Percentiles rank a stretch among this genome's conserved stretches.
Evolutionary conservation across 345 rosid species (phyloP).

Genomic region (Populus nigra): DNA sequence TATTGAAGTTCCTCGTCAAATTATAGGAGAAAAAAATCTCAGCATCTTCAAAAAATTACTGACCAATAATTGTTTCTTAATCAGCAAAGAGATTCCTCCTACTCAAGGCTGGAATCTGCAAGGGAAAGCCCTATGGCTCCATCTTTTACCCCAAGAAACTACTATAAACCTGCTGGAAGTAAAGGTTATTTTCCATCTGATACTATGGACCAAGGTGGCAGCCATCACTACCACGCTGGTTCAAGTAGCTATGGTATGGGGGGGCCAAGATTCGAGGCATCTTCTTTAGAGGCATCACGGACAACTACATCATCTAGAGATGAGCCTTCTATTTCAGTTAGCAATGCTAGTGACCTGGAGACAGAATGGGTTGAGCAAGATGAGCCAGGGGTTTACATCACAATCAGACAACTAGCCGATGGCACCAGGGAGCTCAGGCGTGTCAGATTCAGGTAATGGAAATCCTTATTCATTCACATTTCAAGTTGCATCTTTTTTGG

Average conservation of each 20-base stretch:
- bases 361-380: slow-evolving; percentile 92
- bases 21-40: neutral
- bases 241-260: slow-evolving; percentile 52
- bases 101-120: slow-evolving; percentile 68
- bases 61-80: neutral
- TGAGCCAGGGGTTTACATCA: slow-evolving; percentile 91
- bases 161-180: slow-evolving; percentile 58
- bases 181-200: slow-evolving; percentile 70
- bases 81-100: slow-evolving; percentile 73
- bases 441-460: slow-evolving; percentile 85
- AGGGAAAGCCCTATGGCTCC: slow-evolving; percentile 89
- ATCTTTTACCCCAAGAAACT: slow-evolving; percentile 68
- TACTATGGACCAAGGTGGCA: slow-evolving; percentile 55
- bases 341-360: slow-evolving; percentile 91
- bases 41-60: neutral
- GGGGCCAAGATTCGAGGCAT: slow-evolving; percentile 42
- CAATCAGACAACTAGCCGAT: slow-evolving; percentile 78
- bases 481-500: neutral
- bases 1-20: neutral
- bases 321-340: slow-evolving; percentile 82
- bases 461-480: neutral
- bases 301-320: slow-evolving; percentile 88
- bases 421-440: slow-evolving; percentile 96
- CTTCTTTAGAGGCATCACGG: slow-evolving; percentile 64
- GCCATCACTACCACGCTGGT: slow-evolving; percentile 43